These are phyloP conservation scores for Pseudozyma sp. DNA, from an alignment of 1,284 basidiomycete species.

Conservation along the genomic window DNA sequence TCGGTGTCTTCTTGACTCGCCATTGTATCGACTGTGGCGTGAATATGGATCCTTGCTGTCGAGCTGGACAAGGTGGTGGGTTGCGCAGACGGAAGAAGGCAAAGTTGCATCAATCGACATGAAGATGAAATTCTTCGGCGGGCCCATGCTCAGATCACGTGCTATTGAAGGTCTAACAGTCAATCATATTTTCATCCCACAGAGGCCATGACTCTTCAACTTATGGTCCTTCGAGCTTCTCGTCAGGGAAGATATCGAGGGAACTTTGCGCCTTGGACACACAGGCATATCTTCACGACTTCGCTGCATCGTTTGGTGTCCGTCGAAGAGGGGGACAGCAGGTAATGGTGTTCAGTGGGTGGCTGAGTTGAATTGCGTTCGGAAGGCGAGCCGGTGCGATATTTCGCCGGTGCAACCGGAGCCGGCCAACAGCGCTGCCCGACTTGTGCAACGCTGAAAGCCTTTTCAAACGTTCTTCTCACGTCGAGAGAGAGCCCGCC, in stretches of 20 bases:
- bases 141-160: conserved; percentile 39
- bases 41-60: background rate
- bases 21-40: conserved; percentile 22
- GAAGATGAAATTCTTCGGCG: conserved; percentile 1
- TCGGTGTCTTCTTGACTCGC: conserved; percentile 53
- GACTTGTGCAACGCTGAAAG: conserved; percentile 5
- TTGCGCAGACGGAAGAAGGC: background rate
- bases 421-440: background rate
- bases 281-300: no score
- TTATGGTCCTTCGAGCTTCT: no score
- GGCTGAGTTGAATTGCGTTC: background rate
- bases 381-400: background rate
- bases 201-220: no score
- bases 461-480: background rate
- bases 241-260: no score
- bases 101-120: background rate
- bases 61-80: background rate
- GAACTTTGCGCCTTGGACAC: no score
- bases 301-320: no score
- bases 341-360: no score
- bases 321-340: no score
- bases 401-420: conserved; percentile 15
- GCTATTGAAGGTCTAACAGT: conserved; percentile 9
- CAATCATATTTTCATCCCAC: background rate
- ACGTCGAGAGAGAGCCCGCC: no score